phyloP scores from a whole-genome alignment of 257 asterid genomes.

The Solanum sparsipilum region DNA sequence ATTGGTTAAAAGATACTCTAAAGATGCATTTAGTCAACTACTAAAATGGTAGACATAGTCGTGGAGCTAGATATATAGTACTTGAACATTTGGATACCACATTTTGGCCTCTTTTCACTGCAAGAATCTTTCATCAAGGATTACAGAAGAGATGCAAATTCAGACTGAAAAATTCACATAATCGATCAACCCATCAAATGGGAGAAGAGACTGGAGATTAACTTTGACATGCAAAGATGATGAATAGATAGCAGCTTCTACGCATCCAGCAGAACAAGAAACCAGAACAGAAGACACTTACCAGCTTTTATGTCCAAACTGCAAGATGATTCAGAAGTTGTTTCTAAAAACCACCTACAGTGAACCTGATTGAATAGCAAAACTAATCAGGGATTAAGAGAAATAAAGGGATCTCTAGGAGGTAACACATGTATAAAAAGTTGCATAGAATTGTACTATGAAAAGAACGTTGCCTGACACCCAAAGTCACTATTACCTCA shows the following conservation, averaged over 20 bases:
- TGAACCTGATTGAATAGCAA: conserved; percentile 51
- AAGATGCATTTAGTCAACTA: not conserved
- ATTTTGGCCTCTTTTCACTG: not conserved
- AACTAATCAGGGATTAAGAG: not conserved
- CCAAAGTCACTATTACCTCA: conserved; percentile 45
- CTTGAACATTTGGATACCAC: not conserved
- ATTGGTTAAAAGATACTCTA: not conserved
- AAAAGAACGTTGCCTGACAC: not conserved
- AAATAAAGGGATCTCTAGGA: not conserved
- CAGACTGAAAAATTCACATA: not conserved
- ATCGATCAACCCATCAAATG: not conserved
- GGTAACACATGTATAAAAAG: not conserved
- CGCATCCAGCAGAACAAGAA: not conserved
- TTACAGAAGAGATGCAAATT: not conserved
- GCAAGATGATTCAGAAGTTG: conserved; percentile 56
- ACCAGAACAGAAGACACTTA: conserved; percentile 16
- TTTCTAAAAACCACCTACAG: conserved; percentile 60
- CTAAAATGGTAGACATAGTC: not conserved
- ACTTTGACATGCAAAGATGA: not conserved
- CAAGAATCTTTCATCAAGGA: not conserved
- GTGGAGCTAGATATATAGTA: not conserved
- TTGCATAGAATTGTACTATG: not conserved
- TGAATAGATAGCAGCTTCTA: not conserved
- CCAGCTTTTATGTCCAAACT: conserved; percentile 66
- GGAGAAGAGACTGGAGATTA: not conserved